A percentile compares a stretch with the other conserved stretches of the same genome.
phyloP scores from a whole-genome alignment of 1,284 basidiomycete species.

The Ceratobasidium papillatum region DNA sequence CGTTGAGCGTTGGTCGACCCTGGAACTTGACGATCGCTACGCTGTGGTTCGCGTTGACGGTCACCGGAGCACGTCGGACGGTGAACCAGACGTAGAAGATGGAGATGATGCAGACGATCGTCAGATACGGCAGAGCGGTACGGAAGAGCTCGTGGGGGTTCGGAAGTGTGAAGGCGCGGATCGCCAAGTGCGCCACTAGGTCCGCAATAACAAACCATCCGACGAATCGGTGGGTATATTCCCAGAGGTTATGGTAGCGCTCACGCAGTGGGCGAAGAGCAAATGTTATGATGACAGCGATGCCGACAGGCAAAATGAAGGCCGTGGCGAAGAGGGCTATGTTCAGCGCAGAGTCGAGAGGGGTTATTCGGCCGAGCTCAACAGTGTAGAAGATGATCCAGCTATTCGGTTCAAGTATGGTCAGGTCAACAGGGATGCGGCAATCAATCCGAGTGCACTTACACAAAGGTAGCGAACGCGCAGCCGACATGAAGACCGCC shows the following conservation, averaged over 20 bases:
- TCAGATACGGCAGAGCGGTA: constrained; percentile 31
- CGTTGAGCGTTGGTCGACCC: constrained; percentile 18
- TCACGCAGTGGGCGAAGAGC: constrained; percentile 33
- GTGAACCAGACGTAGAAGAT: constrained; percentile 41
- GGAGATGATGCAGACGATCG: constrained; percentile 25
- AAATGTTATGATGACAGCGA: constrained; percentile 27
- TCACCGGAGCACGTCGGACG: constrained; percentile 21
- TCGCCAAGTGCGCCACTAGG: constrained; percentile 16
- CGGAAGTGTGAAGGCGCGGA: constrained; percentile 21
- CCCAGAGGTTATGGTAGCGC: constrained; percentile 37
- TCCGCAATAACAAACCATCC: constrained; percentile 38
- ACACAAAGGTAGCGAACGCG: constrained; percentile 37
- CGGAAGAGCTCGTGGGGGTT: constrained; percentile 22
- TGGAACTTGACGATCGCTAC: constrained; percentile 37
- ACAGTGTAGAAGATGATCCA: constrained; percentile 41
- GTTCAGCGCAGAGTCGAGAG: neutral
- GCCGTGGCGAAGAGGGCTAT: constrained; percentile 27
- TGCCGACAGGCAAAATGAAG: constrained; percentile 27
- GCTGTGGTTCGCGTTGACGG: constrained; percentile 27
- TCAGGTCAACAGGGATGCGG: neutral
- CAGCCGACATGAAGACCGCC: constrained; percentile 37
- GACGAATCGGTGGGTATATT: constrained; percentile 33
- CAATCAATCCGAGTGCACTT: neutral
- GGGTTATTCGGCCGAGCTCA: constrained; percentile 35
- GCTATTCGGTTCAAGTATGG: constrained; percentile 10